Conservation (phyloP, 371 early-diverging fungal genomes). For the Mucor lusitanicus region DNA sequence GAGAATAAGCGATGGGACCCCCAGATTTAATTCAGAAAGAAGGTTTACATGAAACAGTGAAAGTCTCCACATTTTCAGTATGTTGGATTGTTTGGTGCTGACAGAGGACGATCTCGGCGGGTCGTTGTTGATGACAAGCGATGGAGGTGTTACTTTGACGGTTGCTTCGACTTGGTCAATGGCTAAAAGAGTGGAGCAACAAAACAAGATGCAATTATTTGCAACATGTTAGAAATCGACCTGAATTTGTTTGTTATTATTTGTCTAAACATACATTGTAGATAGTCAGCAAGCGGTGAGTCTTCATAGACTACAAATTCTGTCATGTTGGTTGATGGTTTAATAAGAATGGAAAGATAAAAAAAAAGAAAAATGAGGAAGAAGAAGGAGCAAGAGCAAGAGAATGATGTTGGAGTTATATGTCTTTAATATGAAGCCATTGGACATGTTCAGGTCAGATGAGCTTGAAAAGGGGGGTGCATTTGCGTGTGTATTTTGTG, state of each 20-base stretch:
- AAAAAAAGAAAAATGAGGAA: neutral
- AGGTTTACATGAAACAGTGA: conserved; percentile 41
- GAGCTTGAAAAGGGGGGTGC: neutral
- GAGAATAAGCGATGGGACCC: neutral
- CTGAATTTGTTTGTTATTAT: neutral
- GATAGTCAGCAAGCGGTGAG: conserved; percentile 71
- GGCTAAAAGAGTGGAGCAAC: conserved; percentile 22
- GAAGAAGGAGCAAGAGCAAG: neutral
- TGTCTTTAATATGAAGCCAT: neutral
- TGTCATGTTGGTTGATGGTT: conserved; percentile 37
- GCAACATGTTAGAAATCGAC: neutral
- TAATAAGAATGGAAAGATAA: neutral
- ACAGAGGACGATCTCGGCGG: neutral
- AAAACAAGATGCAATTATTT: neutral
- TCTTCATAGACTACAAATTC: conserved; percentile 75
- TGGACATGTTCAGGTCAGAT: conserved; percentile 4
- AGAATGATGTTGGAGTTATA: neutral
- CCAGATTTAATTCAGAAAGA: neutral
- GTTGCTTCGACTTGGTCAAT: conserved; percentile 46
- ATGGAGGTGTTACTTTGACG: conserved; percentile 33
- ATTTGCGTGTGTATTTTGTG: neutral
- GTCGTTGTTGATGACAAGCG: conserved; percentile 4
- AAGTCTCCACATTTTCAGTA: conserved; percentile 38
- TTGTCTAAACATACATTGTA: conserved; percentile 47
- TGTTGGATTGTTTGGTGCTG: conserved; percentile 4